phyloP scores from a whole-genome alignment of 2,329 filamentous ascomycete species.

The Verticillium klebahnii region DNA sequence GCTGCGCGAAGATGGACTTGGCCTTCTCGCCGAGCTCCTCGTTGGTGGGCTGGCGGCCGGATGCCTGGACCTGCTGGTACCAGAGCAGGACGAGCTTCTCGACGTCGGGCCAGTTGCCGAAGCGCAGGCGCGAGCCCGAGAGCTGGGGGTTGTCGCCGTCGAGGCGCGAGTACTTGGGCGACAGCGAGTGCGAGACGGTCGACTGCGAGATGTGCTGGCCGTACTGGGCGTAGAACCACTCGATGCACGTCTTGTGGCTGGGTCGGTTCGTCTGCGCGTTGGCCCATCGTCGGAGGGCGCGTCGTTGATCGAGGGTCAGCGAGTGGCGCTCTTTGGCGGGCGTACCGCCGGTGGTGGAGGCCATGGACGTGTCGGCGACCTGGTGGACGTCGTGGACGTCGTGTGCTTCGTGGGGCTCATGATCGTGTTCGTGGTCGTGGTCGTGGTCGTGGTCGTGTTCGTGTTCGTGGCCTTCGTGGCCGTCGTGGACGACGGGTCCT shows the following conservation, averaged over 20 bases:
- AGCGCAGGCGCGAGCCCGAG: conserved; percentile 57
- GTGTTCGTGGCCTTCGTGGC: not conserved
- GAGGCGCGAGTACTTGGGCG: conserved; percentile 57
- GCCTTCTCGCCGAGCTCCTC: conserved; percentile 60
- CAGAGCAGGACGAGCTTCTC: conserved; percentile 53
- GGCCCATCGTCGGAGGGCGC: conserved; percentile 56
- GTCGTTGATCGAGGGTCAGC: conserved; percentile 57
- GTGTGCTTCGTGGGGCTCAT: conserved; percentile 5
- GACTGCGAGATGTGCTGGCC: conserved; percentile 58
- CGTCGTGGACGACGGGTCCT: conserved; percentile 3
- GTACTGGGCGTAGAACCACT: conserved; percentile 57
- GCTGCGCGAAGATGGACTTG: conserved; percentile 52
- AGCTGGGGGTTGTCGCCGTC: conserved; percentile 56
- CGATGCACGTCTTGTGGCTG: conserved; percentile 58
- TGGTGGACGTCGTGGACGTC: conserved; percentile 10
- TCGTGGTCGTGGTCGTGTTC: not conserved
- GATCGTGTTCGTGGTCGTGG: not conserved
- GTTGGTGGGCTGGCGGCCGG: conserved; percentile 55
- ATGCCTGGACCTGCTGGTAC: conserved; percentile 47
- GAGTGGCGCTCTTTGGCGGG: conserved; percentile 49
- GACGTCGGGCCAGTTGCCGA: conserved; percentile 61
- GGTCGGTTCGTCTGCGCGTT: conserved; percentile 51
- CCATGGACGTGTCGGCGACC: conserved; percentile 6
- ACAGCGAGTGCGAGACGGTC: conserved; percentile 58
- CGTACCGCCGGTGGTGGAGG: conserved; percentile 5